Evolutionary conservation across 805 yeast species (phyloP), one percentile per base, ranked within the genome.

Genomic region (Wickerhamiella allomyrinae): DNA sequence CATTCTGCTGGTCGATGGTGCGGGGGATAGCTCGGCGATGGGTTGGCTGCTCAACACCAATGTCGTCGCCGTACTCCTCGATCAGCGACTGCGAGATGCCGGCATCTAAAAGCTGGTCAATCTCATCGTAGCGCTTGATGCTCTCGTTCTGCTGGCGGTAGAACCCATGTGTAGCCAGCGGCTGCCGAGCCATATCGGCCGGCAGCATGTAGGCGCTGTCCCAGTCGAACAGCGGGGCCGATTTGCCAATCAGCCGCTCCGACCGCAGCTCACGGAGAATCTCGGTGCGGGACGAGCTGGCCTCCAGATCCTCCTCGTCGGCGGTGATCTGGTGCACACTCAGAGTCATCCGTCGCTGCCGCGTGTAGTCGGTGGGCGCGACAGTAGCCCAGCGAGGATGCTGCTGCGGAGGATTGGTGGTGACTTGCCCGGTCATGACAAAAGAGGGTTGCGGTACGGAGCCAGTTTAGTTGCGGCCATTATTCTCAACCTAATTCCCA

Each of bases 51-150:
- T 42, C 55, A 7, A 47, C 50, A 15, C 54, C 52, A 23, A 51
- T 48, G 39, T 63, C 67, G 23, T 62, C 65, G 3, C 72, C 74
- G 51, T 81, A 80, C 40, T 71, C 74, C 37, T 71, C 65, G 40
- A 82, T 66, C 76, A 81, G 76, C 35, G 70, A 65, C 45, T 69
- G 67, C 49, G 77, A 81, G 44, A 81, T 68, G 1, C 86, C 86
- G 3, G 83, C 72, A 53, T 79, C 91, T 37, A 81, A 63, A 40
- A 80, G 62, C 40, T 65, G 62, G 55, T 81, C 93, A 20, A 81
- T 73, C 44, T 73, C 79, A 29, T 57, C 57, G 51, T 71, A 78
- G 41, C 73, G 63, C 20, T 68, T 71, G 41, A 80, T 73, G 41
- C 76, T 55, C 34, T 66, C 72, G 55, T 81, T 81, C 58, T 80